Evolutionary conservation across 73 alveolate species (phyloP), one percentile per base, ranked within the genome.

Genomic region (Halteria grandinella): DNA sequence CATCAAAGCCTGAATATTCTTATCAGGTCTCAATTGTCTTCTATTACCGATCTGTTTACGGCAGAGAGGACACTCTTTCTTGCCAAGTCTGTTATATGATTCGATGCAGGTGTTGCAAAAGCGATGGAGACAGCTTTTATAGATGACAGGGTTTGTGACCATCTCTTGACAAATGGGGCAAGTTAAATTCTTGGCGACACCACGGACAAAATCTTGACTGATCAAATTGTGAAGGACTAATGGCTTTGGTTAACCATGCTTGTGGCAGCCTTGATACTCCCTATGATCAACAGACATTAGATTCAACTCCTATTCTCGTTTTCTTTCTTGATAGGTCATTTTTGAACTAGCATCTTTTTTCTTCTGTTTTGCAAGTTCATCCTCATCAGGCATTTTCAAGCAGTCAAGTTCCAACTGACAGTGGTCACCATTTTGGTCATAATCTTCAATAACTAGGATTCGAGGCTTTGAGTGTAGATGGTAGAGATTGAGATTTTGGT

Each of bases 1-100:
- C 57, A 60, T 32, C 17, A 60, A 5, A 3, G 55, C 58, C 21
- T n/a, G 17, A 39, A 76, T 62, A 23, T 76, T 76, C 12, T 31
- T 44, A 44, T 76, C 88, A 20, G 37, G 37, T 62, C 88, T 76
- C 10, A 76, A 34, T 25, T 63, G 45, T 21, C 88, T 60, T 63
- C 88, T 62, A 32, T 69, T 50, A 17, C 79, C 88, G 24, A 76
- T 55, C 25, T 54, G 58, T 45, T 76, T 76, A 44, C 88, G 59
- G 47, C 88, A 76, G 18, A 53, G 51, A 14, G 82, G 82, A 40
- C 88, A 76, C 44, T 76, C 81, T 31, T 70, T 76, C 36, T 76
- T 76, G 14, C 77, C 60, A 24, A 49, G 29, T 27, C 88, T 76
- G 18, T 50, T 50, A 47, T 76, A 76, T 15, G 58, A 48, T 55